Conservation (phyloP, 2,329 filamentous ascomycete species). For the Venturia oleaginea region DNA sequence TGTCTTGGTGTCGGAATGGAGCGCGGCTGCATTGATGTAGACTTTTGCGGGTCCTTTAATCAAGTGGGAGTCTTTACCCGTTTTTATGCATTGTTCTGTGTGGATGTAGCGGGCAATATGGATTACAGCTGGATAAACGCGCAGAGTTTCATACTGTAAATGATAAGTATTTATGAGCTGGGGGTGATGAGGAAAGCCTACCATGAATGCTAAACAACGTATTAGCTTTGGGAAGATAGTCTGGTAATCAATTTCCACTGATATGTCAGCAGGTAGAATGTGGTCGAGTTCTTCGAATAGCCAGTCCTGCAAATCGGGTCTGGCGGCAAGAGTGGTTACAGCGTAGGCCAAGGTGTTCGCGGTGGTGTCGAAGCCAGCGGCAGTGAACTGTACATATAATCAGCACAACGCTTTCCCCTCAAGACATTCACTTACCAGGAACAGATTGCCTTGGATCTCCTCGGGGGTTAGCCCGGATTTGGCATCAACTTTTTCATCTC, state of each 20-base stretch:
- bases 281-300: slow-evolving; percentile 8
- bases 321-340: neutral
- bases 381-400: neutral
- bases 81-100: neutral
- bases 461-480: neutral
- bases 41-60: neutral
- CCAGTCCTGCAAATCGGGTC: slow-evolving; percentile 12
- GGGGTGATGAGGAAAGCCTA: neutral
- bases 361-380: slow-evolving; percentile 13
- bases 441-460: slow-evolving; percentile 11
- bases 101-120: neutral
- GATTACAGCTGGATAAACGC: slow-evolving; percentile 7
- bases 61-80: neutral
- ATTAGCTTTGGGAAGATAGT: neutral
- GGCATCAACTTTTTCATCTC: neutral
- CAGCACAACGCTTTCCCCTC: neutral
- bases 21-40: slow-evolving; percentile 1
- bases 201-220: slow-evolving; percentile 7
- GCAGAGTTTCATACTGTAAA: slow-evolving; percentile 10
- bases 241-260: neutral
- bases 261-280: neutral
- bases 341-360: slow-evolving; percentile 10
- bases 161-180: neutral
- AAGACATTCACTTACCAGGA: neutral
- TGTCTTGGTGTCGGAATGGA: slow-evolving; percentile 1